A percentile compares a stretch with the other conserved stretches of the same genome.
Conservation (phyloP, 805 yeast genomes). For the Candida cerambycidarum region DNA sequence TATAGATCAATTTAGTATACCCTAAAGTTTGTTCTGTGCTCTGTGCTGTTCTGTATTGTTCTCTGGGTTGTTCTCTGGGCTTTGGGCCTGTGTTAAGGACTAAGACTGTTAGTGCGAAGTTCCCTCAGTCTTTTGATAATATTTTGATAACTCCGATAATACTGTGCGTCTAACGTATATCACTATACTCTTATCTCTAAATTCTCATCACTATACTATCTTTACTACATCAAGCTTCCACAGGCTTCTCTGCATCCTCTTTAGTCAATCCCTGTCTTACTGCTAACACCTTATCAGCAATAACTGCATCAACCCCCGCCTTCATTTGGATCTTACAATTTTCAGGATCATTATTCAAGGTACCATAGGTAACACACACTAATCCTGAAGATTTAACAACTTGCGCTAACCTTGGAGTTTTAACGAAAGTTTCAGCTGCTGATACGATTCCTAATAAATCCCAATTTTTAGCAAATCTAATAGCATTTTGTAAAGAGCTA, state of each 20-base stretch:
- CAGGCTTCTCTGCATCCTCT: slow-evolving; percentile 24
- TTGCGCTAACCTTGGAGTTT: slow-evolving; percentile 83
- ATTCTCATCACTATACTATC: no score
- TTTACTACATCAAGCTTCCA: no score
- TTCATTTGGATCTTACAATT: slow-evolving; percentile 82
- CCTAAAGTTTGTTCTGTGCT: no score
- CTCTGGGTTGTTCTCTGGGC: no score
- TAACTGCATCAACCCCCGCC: slow-evolving; percentile 98
- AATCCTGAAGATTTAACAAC: slow-evolving; percentile 91
- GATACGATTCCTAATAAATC: slow-evolving; percentile 87
- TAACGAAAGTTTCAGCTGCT: slow-evolving; percentile 82
- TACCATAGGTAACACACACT: slow-evolving; percentile 92
- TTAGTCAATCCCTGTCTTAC: slow-evolving; percentile 75
- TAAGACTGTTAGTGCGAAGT: no score
- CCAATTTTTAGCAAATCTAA: slow-evolving; percentile 89
- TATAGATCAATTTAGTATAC: slow-evolving; percentile 6
- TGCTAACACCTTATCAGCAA: slow-evolving; percentile 91
- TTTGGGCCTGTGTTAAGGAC: no score
- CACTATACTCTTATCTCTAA: no score
- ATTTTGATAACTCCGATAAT: no score
- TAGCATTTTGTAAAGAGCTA: slow-evolving; percentile 83
- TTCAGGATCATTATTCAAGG: slow-evolving; percentile 78
- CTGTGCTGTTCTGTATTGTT: no score
- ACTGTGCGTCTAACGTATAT: no score
- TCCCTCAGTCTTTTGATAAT: no score